phyloP scores from a whole-genome alignment of 1,284 basidiomycete species.

The Rhodotorula sp. region DNA sequence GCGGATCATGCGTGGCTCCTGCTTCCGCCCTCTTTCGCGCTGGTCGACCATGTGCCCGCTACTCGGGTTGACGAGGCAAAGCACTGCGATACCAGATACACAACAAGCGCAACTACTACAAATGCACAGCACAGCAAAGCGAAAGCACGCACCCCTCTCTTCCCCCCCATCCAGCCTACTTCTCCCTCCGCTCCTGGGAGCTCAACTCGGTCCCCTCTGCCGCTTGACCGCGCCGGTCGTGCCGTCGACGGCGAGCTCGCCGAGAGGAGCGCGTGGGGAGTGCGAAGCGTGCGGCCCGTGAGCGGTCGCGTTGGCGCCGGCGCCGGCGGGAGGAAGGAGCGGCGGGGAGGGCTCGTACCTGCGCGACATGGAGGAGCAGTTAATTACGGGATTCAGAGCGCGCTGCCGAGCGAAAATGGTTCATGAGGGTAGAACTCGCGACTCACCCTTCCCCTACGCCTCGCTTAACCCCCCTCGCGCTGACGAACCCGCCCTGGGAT shows the following conservation, averaged over 20 bases:
- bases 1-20: no score
- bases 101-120: background rate
- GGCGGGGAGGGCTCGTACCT: slow-evolving; percentile 9
- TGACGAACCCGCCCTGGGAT: slow-evolving; percentile 43
- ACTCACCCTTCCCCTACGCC: slow-evolving; percentile 5
- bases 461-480: slow-evolving; percentile 49
- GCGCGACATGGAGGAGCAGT: background rate
- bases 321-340: background rate
- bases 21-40: no score
- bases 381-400: background rate
- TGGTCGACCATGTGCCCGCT: no score
- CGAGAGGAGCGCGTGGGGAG: background rate
- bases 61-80: no score
- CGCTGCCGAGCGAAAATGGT: no score
- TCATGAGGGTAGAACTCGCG: background rate
- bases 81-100: background rate
- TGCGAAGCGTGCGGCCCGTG: slow-evolving; percentile 34
- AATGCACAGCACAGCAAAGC: background rate
- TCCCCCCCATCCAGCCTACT: background rate
- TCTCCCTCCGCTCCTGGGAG: background rate
- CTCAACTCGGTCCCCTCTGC: background rate
- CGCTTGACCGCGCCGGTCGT: slow-evolving; percentile 6
- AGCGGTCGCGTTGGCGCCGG: slow-evolving; percentile 46
- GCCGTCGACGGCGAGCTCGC: slow-evolving; percentile 5
- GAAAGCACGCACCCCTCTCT: background rate